Percentiles rank a stretch among this genome's conserved stretches.
Evolutionary conservation across 2,329 filamentous ascomycete species (phyloP).

Genomic region (Pyrenochaeta sp.): DNA sequence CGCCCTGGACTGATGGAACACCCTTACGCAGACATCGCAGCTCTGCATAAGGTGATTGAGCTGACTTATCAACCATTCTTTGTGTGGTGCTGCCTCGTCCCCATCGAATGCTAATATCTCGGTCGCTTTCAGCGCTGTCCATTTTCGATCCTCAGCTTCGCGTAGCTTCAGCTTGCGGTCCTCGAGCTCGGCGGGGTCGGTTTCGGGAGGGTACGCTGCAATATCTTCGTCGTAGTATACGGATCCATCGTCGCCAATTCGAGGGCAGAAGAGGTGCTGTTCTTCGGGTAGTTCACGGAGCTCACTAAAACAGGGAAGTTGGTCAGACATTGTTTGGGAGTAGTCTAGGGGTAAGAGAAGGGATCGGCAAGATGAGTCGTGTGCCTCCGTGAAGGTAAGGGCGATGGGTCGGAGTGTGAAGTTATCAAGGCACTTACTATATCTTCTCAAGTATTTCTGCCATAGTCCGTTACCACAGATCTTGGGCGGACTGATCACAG

Average conservation of each 20-base stretch:
- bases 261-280: conserved; percentile 60
- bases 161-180: conserved; percentile 45
- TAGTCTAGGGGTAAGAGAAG: not conserved
- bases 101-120: conserved; percentile 60
- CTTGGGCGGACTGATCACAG: conserved; percentile 8
- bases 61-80: conserved; percentile 51
- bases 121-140: conserved; percentile 52
- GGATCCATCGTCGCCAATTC: conserved; percentile 44
- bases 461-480: conserved; percentile 30
- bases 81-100: conserved; percentile 54
- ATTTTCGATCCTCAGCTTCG: conserved; percentile 52
- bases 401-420: conserved; percentile 1
- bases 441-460: conserved; percentile 46
- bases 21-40: conserved; percentile 60
- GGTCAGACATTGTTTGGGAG: conserved; percentile 32
- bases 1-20: conserved; percentile 56
- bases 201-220: conserved; percentile 37
- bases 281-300: conserved; percentile 49
- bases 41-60: conserved; percentile 53
- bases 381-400: not conserved
- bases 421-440: conserved; percentile 33
- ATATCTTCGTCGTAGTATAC: conserved; percentile 58
- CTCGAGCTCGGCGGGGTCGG: conserved; percentile 33
- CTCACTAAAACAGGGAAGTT: conserved; percentile 36
- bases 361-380: not conserved